These are phyloP conservation scores for Penicillium sp. DNA, from an alignment of 2,329 filamentous ascomycete genomes.

Conservation along the genomic window DNA sequence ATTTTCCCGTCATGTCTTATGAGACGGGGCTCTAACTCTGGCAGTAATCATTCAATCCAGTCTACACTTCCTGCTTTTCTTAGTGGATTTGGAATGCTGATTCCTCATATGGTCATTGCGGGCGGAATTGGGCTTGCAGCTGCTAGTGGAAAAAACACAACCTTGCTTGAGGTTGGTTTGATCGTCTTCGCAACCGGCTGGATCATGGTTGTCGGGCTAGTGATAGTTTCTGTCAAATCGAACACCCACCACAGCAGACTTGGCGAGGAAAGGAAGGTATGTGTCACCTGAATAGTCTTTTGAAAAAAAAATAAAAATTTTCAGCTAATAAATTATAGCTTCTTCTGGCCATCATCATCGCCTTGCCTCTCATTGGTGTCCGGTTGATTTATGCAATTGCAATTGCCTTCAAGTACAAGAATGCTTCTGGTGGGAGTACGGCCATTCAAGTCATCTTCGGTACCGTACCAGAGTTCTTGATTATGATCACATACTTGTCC, in stretches of 20 bases:
- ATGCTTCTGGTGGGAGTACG: conserved; percentile 7
- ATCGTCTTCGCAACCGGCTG: conserved; percentile 15
- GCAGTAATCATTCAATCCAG: conserved; percentile 19
- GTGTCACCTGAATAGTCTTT: neutral
- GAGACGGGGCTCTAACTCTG: neutral
- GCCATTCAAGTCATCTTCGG: conserved; percentile 30
- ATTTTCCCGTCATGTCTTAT: neutral
- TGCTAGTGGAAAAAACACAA: conserved; percentile 3
- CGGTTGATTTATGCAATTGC: conserved; percentile 14
- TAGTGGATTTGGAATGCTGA: conserved; percentile 2
- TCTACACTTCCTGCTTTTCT: conserved; percentile 8
- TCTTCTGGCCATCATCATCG: conserved; percentile 10
- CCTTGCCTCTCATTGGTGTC: conserved; percentile 13
- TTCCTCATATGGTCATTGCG: conserved; percentile 13
- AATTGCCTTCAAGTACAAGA: conserved; percentile 3
- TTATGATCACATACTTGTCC: conserved; percentile 20
- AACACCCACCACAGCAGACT: neutral
- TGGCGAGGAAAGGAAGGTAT: conserved; percentile 13
- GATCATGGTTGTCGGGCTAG: conserved; percentile 4
- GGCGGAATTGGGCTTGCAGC: conserved; percentile 12
- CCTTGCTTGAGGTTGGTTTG: conserved; percentile 7
- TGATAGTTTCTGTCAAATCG: conserved; percentile 2
- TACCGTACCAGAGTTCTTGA: conserved; percentile 32
- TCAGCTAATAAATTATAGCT: conserved; percentile 9
- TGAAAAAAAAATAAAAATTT: no score